phyloP scores from a whole-genome alignment of 2,329 filamentous ascomycete genomes.

The Arthroderma uncinatum region DNA sequence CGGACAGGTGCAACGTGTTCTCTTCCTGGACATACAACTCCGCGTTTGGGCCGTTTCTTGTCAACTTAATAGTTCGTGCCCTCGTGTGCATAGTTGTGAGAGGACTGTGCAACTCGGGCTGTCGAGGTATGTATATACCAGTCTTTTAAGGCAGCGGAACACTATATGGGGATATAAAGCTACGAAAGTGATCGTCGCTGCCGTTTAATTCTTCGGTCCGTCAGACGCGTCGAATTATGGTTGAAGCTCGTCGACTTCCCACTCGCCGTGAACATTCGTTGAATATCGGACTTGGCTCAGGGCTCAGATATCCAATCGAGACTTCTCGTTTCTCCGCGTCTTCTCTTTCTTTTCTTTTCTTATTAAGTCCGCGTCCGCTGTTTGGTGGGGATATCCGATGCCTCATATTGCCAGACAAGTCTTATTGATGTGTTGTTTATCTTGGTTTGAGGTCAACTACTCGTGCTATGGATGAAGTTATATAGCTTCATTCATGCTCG shows the following conservation, averaged over 20 bases:
- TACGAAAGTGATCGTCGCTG: conserved; percentile 1
- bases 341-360: not conserved
- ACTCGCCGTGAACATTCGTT: not conserved
- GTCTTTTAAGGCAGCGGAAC: not conserved
- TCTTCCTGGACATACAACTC: not conserved
- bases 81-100: not conserved
- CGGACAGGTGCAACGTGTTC: conserved; percentile 2
- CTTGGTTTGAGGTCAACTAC: not conserved
- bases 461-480: not conserved
- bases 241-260: not conserved
- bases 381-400: not conserved
- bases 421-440: not conserved
- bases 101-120: not conserved
- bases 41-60: conserved; percentile 1
- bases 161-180: not conserved
- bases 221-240: not conserved
- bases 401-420: not conserved
- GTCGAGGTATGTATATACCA: not conserved
- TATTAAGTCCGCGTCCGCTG: not conserved
- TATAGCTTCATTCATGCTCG: not conserved
- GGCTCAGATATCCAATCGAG: not conserved
- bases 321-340: not conserved
- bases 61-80: not conserved
- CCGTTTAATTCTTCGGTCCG: not conserved
- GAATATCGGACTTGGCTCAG: not conserved